Evolutionary conservation across 2,329 filamentous ascomycete genomes (phyloP), one percentile per base, ranked within the genome.

Genomic region (Bipolaris cookei): DNA sequence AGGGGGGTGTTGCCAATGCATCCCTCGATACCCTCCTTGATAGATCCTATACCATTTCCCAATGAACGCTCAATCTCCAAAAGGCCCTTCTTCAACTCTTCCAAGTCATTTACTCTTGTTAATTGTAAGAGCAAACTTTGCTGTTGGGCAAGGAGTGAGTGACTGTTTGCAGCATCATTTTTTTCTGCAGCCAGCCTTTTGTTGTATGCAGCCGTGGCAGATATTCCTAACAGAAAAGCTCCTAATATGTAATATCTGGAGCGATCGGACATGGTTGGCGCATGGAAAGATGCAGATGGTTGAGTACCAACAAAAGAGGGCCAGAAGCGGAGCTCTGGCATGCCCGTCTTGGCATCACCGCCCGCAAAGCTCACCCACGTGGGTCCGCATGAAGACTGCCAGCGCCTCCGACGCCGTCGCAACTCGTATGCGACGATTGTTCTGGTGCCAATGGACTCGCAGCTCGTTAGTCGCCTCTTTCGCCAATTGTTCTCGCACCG

Each of bases 1-100:
- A 99, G 83, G 1, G 93, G 94, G 13, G 95, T 99, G 77, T 96
- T 90, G 54, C 95, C 95, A 72, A 99, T 98, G 72, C 90, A 91
- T 43, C 89, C 91, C 76, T 96, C 92, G 58, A 99, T 90, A 16
- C 95, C 95, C 54, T 91, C 85, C 13, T 87, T 86, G 54, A 94
- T 86, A 23, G 72, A 68, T 28, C 63, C 69, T 11, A 42, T 51
- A 3, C 53, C 63, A 32, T 59, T 59, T 2, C 54, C 54, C 16
- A 68, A 49, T 3, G 55, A 57, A 18, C 54, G 49, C 1, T 65
- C 62, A 7, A 69, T 48, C 4, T 71, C 66, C 6, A 54, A 45
- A 42, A 73, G 41, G 3, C 54, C 68, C 39, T 70, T 70, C 43
- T 67, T 72, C 41, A 71, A 35, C 1, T 55, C 57, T 16, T 70